phyloP scores from a whole-genome alignment of 768 basidiomycete genomes.

The Termitomyces sp. region DNA sequence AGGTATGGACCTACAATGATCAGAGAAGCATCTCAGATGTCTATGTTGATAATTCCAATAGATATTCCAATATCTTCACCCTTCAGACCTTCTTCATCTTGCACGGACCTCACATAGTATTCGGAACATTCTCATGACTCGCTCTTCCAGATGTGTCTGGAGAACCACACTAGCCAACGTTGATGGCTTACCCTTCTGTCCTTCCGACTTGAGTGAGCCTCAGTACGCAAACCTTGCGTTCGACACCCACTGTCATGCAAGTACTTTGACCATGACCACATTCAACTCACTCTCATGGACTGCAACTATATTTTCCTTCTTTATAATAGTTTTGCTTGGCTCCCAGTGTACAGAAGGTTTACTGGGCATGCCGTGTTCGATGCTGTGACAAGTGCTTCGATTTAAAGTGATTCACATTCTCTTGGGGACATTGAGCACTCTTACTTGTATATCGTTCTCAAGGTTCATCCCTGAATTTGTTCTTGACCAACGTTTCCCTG shows the following conservation, averaged over 20 bases:
- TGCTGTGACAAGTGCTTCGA: slow-evolving; percentile 30
- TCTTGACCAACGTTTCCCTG: slow-evolving; percentile 20
- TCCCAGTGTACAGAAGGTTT: slow-evolving; percentile 23
- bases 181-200: slow-evolving; percentile 27
- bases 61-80: slow-evolving; percentile 30
- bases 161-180: slow-evolving; percentile 19
- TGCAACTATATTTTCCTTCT: neutral
- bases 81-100: slow-evolving; percentile 33
- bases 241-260: slow-evolving; percentile 18
- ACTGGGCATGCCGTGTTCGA: slow-evolving; percentile 32
- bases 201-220: slow-evolving; percentile 29
- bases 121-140: slow-evolving; percentile 27
- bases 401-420: slow-evolving; percentile 20
- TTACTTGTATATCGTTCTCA: neutral
- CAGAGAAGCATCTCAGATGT: neutral
- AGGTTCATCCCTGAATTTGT: slow-evolving; percentile 27
- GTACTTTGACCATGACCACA: slow-evolving; percentile 1
- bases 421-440: neutral
- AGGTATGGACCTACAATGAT: slow-evolving; percentile 10
- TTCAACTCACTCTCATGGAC: neutral
- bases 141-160: slow-evolving; percentile 26
- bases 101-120: slow-evolving; percentile 31
- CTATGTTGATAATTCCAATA: slow-evolving; percentile 7
- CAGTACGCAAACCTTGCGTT: slow-evolving; percentile 32
- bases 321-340: slow-evolving; percentile 29